Evolutionary conservation across 163 green algal species (phyloP).

Genomic region (Volvox carteri): DNA sequence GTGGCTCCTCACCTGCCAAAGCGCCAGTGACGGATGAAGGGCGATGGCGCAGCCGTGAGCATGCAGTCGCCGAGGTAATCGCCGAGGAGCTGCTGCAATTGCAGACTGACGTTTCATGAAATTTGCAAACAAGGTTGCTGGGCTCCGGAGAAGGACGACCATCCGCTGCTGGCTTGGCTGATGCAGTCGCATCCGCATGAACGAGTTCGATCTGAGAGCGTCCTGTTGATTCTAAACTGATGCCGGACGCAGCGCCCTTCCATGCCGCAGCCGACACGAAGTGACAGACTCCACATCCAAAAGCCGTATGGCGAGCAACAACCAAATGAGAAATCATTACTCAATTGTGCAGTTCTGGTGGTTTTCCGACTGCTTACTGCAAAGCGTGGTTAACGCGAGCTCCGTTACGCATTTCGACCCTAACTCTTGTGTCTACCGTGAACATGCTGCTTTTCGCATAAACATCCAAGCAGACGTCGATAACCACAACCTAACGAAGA

Average conservation of each 20-base stretch:
- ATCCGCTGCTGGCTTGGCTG: neutral
- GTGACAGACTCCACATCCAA: neutral
- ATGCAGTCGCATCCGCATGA: neutral
- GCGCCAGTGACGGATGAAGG: neutral
- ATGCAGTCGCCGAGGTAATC: neutral
- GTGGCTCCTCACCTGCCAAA: no score
- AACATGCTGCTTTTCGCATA: no score
- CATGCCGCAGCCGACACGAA: neutral
- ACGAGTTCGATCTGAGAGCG: neutral
- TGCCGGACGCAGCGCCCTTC: neutral
- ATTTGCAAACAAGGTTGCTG: neutral
- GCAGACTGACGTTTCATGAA: neutral
- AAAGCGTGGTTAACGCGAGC: no score
- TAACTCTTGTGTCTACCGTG: no score
- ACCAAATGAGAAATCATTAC: constrained; percentile 7
- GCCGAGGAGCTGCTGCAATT: neutral
- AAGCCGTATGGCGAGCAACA: constrained; percentile 9
- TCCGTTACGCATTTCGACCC: no score
- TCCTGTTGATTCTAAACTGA: neutral
- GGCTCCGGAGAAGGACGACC: neutral
- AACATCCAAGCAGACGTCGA: no score
- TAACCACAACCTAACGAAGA: no score
- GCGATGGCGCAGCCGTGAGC: neutral
- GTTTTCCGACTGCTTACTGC: no score
- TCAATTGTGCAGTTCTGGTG: no score